These are phyloP conservation scores for Larix kaempferi DNA, from an alignment of 75 land plant species.

Conservation along the genomic window DNA sequence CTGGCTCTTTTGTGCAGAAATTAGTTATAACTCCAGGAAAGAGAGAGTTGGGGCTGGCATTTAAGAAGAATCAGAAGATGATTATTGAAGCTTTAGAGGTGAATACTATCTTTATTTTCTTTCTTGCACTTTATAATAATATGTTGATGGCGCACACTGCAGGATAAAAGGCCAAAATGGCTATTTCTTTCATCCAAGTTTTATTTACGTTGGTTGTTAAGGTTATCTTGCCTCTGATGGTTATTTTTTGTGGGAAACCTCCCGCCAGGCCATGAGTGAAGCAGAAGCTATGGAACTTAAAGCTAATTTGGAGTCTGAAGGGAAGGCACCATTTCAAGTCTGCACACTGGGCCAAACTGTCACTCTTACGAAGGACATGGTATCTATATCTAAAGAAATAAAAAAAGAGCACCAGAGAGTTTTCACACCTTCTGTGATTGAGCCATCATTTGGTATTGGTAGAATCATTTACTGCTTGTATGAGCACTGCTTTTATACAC, in stretches of 20 bases:
- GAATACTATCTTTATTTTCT: not conserved
- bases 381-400: constrained; percentile 69
- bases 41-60: constrained; percentile 78
- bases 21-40: constrained; percentile 67
- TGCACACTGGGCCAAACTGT: constrained; percentile 79
- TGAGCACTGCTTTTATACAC: constrained; percentile 90
- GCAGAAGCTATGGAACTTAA: constrained; percentile 89
- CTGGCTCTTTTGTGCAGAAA: constrained; percentile 46
- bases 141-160: too few relatives aligned
- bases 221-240: not conserved
- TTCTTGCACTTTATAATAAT: too few relatives aligned
- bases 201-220: too few relatives aligned
- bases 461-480: constrained; percentile 88
- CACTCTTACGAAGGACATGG: constrained; percentile 73
- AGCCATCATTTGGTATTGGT: constrained; percentile 98
- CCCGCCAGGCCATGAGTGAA: constrained; percentile 71
- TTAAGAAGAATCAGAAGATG: constrained; percentile 70
- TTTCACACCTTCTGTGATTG: constrained; percentile 94
- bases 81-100: constrained; percentile 90
- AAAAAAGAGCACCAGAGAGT: constrained; percentile 73
- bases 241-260: not conserved
- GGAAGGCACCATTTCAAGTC: constrained; percentile 66
- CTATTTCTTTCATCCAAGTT: not conserved
- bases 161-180: not conserved
- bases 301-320: constrained; percentile 61